phyloP scores from a whole-genome alignment of 768 basidiomycete genomes.

The Pisolithus albus region DNA sequence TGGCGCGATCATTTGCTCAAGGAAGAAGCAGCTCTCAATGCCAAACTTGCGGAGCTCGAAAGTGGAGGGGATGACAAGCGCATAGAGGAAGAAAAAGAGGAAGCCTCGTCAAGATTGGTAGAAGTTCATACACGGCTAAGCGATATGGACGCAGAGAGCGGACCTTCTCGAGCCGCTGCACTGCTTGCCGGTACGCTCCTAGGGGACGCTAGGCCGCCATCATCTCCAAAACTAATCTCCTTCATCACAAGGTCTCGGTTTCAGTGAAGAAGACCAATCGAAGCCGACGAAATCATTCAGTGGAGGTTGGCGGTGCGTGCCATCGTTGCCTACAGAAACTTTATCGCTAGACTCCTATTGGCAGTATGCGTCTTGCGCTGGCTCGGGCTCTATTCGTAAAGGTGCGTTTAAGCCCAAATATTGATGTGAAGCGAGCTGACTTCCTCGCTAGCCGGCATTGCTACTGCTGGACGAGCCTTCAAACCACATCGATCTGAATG shows the following conservation, averaged over 20 bases:
- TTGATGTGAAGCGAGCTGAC: conserved; percentile 4
- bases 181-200: conserved; percentile 65
- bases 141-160: conserved; percentile 99
- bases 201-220: not conserved
- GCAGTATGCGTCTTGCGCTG: conserved; percentile 90
- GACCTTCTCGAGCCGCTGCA: conserved; percentile 87
- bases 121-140: conserved; percentile 87
- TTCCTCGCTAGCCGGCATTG: conserved; percentile 49
- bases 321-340: not conserved
- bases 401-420: conserved; percentile 29
- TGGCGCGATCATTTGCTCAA: conserved; percentile 91
- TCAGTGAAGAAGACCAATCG: conserved; percentile 81
- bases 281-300: conserved; percentile 81
- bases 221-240: not conserved
- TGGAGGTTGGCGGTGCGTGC: conserved; percentile 83
- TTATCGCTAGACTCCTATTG: not conserved
- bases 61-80: conserved; percentile 69
- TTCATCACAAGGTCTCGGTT: conserved; percentile 66
- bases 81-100: conserved; percentile 81
- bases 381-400: conserved; percentile 97
- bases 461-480: conserved; percentile 90
- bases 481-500: conserved; percentile 96
- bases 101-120: conserved; percentile 69
- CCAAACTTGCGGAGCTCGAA: conserved; percentile 65
- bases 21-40: conserved; percentile 75